Evolutionary conservation across 805 yeast species (phyloP), one percentile per base, ranked within the genome.

Genomic region (Sugiyamaella smithiae): DNA sequence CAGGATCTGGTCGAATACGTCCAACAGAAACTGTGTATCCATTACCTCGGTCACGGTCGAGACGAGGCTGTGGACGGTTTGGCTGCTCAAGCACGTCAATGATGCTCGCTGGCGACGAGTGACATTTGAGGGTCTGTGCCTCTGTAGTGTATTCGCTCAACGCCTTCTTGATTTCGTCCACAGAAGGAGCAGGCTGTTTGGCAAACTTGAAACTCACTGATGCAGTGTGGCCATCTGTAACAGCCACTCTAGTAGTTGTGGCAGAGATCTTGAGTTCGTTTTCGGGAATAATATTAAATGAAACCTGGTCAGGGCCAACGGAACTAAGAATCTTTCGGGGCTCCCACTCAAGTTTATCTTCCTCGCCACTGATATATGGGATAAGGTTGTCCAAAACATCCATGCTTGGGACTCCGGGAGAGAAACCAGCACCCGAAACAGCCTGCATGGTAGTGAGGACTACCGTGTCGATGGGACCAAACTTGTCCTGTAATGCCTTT

Each of bases 311-410:
- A 0, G 62, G 56, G 46, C 73, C 70, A 46, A 79, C 64, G 46
- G 80, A 75, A 31, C 82, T 60, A 61, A 93, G 76, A 57, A 93
- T 93, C 74, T 93, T 93, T 66, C 88, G 86, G 47, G 98, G 89
- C 74, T 93, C 99, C 95, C 95, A 89, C 71, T 93, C 99, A 60
- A 93, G 88, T 73, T 93, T 93, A 59, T 93, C 99, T 72, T 93
- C 99, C 71, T 93, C 99, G 40, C 98, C 97, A 56, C 89, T 76
- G 64, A 93, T 93, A 76, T 74, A 93, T 36, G 99, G 99, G 48
- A 93, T 88, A 57, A 93, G 78, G 71, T 93, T 93, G 71, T 93
- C 99, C 60, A 93, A 76, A 48, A 91, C 82, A 65, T 93, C 98
- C 69, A 93, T 90, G 56, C 95, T 93, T 19, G 96, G 82, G 49